Evolutionary conservation across 202 grass and related monocot species (phyloP).

Genomic region (Tripidium arundinaceum): DNA sequence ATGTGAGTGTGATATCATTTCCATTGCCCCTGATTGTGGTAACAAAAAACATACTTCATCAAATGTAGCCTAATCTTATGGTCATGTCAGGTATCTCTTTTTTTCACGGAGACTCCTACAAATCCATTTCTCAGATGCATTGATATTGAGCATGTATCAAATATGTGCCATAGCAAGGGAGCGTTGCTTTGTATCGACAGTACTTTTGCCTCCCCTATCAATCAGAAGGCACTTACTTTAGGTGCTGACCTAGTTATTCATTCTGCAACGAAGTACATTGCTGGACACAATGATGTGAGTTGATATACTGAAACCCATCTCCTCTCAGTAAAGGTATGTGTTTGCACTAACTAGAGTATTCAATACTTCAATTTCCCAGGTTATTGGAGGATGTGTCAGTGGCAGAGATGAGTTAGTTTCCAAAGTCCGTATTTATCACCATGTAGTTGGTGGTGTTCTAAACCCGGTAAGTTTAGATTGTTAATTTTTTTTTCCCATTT

Average conservation of each 20-base stretch:
- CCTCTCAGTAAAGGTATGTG: conserved; percentile 8
- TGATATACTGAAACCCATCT: neutral
- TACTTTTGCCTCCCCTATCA: conserved; percentile 95
- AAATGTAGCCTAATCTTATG: conserved; percentile 5
- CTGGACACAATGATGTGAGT: conserved; percentile 96
- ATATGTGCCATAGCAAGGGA: conserved; percentile 96
- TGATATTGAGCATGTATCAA: conserved; percentile 84
- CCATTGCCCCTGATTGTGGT: neutral
- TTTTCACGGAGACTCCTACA: conserved; percentile 97
- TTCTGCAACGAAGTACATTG: conserved; percentile 98
- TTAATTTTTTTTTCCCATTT: neutral
- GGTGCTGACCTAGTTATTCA: conserved; percentile 96
- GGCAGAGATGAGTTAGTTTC: conserved; percentile 85
- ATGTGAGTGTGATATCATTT: conserved; percentile 46
- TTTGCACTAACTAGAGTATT: neutral
- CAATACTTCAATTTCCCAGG: conserved; percentile 45
- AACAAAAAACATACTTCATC: neutral
- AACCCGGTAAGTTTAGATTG: conserved; percentile 69
- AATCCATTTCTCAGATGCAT: conserved; percentile 99
- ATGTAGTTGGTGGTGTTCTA: conserved; percentile 95
- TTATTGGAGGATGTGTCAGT: conserved; percentile 91
- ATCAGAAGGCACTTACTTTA: conserved; percentile 95
- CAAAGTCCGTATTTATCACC: conserved; percentile 87
- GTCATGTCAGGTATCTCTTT: conserved; percentile 78
- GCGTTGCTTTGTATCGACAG: conserved; percentile 92